Evolutionary conservation across 805 yeast species (phyloP).

Genomic region (Metschnikowia bowlesiae): DNA sequence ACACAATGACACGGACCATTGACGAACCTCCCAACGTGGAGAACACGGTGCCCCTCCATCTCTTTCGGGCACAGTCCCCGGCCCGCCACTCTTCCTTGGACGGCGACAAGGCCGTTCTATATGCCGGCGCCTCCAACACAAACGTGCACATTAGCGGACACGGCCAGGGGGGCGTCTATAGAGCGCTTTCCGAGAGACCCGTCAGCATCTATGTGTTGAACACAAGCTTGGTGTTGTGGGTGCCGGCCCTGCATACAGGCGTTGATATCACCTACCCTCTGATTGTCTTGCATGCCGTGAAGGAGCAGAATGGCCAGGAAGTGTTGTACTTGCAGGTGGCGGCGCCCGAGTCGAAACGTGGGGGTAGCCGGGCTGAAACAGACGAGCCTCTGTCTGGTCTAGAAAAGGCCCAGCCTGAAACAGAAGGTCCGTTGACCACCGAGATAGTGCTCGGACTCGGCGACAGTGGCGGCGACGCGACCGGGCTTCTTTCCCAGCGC

Average conservation of each 20-base stretch:
- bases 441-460: conserved; percentile 15
- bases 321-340: conserved; percentile 31
- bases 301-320: conserved; percentile 12
- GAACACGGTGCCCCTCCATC: conserved; percentile 33
- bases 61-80: conserved; percentile 36
- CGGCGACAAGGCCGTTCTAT: conserved; percentile 39
- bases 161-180: background rate
- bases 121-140: conserved; percentile 30
- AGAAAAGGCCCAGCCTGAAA: no score
- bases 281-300: conserved; percentile 32
- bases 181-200: background rate
- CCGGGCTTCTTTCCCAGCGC: conserved; percentile 9
- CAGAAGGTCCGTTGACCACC: conserved; percentile 9
- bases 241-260: conserved; percentile 19
- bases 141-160: conserved; percentile 6
- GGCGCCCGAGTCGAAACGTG: no score
- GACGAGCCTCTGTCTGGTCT: background rate
- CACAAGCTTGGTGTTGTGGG: conserved; percentile 32
- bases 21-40: conserved; percentile 35
- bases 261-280: conserved; percentile 33
- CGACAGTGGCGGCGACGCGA: background rate
- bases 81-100: conserved; percentile 32
- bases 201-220: conserved; percentile 33
- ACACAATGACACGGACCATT: conserved; percentile 12
- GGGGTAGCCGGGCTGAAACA: background rate